phyloP scores from a whole-genome alignment of 78 protist genomes.

The Polysphondylium violaceum region DNA sequence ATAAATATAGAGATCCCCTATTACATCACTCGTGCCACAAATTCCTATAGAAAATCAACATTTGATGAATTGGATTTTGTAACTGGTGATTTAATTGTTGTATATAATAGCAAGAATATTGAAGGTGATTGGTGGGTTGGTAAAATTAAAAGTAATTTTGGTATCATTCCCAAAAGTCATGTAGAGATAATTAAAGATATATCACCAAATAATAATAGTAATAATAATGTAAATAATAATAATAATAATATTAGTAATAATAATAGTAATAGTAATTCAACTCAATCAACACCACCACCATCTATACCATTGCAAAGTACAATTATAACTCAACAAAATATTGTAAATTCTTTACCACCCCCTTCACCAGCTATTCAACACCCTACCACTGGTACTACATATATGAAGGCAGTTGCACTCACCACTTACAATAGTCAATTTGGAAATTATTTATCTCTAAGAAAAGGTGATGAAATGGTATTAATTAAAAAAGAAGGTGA shows the following conservation, averaged over 20 bases:
- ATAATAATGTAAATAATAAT: neutral
- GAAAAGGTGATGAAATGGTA: slow-evolving; percentile 46
- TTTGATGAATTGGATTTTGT: slow-evolving; percentile 42
- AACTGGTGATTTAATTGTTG: slow-evolving; percentile 35
- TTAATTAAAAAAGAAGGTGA: slow-evolving; percentile 29
- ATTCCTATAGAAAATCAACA: slow-evolving; percentile 8
- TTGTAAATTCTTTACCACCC: neutral
- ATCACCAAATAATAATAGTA: neutral
- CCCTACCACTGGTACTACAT: neutral
- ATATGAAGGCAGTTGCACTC: slow-evolving; percentile 25
- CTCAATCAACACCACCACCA: neutral
- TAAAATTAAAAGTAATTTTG: slow-evolving; percentile 4
- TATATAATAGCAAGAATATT: slow-evolving; percentile 22
- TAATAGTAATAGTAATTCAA: too few species aligned
- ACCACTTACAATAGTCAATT: slow-evolving; percentile 24
- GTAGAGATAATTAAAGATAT: slow-evolving; percentile 67
- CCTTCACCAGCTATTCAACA: neutral
- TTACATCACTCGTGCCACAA: slow-evolving; percentile 26
- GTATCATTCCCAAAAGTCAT: slow-evolving; percentile 59
- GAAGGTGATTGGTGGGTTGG: slow-evolving; percentile 77
- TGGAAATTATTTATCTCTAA: slow-evolving; percentile 27
- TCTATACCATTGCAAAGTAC: neutral
- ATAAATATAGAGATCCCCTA: slow-evolving; percentile 47
- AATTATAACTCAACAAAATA: neutral
- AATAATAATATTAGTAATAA: neutral